These are phyloP conservation scores for Penicillium pulvis DNA, from an alignment of 495 filamentous ascomycete genomes.

Conservation along the genomic window DNA sequence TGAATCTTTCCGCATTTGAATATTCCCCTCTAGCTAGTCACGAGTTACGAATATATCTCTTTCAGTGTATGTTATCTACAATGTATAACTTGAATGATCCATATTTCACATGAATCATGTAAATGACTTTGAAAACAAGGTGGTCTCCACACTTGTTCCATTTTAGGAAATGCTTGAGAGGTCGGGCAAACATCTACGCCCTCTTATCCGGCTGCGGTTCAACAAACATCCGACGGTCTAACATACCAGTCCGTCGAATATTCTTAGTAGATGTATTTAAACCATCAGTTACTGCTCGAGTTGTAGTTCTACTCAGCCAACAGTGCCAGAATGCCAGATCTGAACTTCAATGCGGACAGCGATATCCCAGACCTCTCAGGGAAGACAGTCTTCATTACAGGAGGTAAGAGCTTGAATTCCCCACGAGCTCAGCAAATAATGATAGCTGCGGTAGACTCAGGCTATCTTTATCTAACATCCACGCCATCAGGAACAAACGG, in stretches of 20 bases:
- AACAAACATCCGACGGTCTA: neutral
- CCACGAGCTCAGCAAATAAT: neutral
- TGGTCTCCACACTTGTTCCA: neutral
- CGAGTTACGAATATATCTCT: no score
- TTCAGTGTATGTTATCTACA: no score
- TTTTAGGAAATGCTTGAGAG: slow-evolving; percentile 9
- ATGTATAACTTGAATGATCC: no score
- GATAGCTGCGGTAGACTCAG: neutral
- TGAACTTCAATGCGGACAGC: slow-evolving; percentile 22
- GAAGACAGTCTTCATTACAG: slow-evolving; percentile 60
- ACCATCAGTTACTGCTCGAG: neutral
- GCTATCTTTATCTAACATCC: neutral
- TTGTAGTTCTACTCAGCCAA: neutral
- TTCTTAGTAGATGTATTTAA: neutral
- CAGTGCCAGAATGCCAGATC: neutral
- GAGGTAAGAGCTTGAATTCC: slow-evolving; percentile 40
- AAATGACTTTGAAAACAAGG: neutral
- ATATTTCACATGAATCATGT: no score
- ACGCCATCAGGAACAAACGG: slow-evolving; percentile 44
- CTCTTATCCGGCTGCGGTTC: neutral
- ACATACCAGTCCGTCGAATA: neutral
- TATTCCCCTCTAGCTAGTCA: no score
- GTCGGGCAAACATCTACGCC: neutral
- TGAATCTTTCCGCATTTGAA: neutral
- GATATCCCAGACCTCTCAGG: slow-evolving; percentile 56